A percentile compares a stretch with the other conserved stretches of the same genome.
Conservation (phyloP, 2,329 filamentous ascomycete genomes). For the Verruconis gallopava region DNA sequence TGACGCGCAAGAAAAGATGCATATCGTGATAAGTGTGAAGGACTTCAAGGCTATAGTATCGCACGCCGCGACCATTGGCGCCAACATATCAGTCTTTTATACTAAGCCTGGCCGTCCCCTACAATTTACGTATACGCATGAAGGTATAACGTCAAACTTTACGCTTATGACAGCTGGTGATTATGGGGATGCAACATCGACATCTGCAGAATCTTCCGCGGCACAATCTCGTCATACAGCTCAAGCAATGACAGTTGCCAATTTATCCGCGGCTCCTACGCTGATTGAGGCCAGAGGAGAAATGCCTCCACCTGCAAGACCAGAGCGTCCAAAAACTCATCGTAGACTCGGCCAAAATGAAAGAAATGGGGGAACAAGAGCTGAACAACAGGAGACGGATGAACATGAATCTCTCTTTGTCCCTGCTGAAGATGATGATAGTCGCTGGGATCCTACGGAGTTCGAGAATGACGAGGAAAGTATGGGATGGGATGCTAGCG, state of each 20-base stretch:
- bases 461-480: conserved; percentile 53
- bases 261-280: conserved; percentile 13
- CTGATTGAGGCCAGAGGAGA: conserved; percentile 13
- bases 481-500: conserved; percentile 62
- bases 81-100: conserved; percentile 54
- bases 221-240: conserved; percentile 18
- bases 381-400: conserved; percentile 23
- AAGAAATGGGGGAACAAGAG: conserved; percentile 17
- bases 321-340: conserved; percentile 19
- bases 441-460: conserved; percentile 58
- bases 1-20: conserved; percentile 58
- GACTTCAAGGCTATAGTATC: conserved; percentile 70
- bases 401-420: conserved; percentile 59
- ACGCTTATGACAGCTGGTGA: conserved; percentile 74
- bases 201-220: conserved; percentile 33
- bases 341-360: conserved; percentile 16
- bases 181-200: conserved; percentile 24
- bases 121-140: conserved; percentile 56
- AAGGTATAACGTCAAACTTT: conserved; percentile 61
- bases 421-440: conserved; percentile 52
- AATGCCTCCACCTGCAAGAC: conserved; percentile 30
- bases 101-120: conserved; percentile 59
- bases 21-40: conserved; percentile 70
- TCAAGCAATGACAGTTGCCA: conserved; percentile 14
- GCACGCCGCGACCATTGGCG: conserved; percentile 53